A percentile compares a stretch with the other conserved stretches of the same genome.
Evolutionary conservation across 208 protist genomes (phyloP).

Genomic region (Leishmania tarentolae): DNA sequence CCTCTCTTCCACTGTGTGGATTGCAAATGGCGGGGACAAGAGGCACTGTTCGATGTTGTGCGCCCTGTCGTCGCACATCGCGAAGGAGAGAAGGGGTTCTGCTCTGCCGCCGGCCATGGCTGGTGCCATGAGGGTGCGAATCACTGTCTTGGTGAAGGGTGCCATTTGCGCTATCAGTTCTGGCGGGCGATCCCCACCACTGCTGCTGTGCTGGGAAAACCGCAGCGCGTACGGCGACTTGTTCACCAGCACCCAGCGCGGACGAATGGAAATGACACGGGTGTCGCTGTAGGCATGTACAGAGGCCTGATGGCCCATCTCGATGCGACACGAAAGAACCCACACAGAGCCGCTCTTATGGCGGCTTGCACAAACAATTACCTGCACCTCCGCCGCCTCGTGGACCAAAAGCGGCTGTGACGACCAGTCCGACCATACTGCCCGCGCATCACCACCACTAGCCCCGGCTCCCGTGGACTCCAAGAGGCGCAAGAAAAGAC

Average conservation of each 20-base stretch:
- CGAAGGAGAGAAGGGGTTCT: constrained; percentile 25
- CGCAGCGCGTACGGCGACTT: constrained; percentile 39
- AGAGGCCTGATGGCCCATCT: constrained; percentile 35
- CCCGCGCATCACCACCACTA: neutral
- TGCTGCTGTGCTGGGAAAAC: constrained; percentile 18
- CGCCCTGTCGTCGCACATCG: constrained; percentile 20
- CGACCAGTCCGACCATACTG: constrained; percentile 63
- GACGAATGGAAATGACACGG: constrained; percentile 56
- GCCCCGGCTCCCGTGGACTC: neutral
- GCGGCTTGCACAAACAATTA: constrained; percentile 26
- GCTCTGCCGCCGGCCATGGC: neutral
- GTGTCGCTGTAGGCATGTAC: constrained; percentile 48
- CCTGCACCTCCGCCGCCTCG: constrained; percentile 28
- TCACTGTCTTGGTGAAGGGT: constrained; percentile 4
- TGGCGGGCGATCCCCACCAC: neutral
- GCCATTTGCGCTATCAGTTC: neutral
- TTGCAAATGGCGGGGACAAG: constrained; percentile 52
- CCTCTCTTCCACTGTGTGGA: constrained; percentile 48
- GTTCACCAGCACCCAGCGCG: constrained; percentile 78
- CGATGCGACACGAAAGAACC: constrained; percentile 64
- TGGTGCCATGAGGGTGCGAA: constrained; percentile 1
- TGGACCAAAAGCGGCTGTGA: constrained; percentile 21
- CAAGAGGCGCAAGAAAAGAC: constrained; percentile 32
- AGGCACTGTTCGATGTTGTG: constrained; percentile 29
- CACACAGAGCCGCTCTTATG: constrained; percentile 22